A percentile compares a stretch with the other conserved stretches of the same genome.
Conservation (phyloP, 768 basidiomycete genomes). For the Hypholoma sublateritium region DNA sequence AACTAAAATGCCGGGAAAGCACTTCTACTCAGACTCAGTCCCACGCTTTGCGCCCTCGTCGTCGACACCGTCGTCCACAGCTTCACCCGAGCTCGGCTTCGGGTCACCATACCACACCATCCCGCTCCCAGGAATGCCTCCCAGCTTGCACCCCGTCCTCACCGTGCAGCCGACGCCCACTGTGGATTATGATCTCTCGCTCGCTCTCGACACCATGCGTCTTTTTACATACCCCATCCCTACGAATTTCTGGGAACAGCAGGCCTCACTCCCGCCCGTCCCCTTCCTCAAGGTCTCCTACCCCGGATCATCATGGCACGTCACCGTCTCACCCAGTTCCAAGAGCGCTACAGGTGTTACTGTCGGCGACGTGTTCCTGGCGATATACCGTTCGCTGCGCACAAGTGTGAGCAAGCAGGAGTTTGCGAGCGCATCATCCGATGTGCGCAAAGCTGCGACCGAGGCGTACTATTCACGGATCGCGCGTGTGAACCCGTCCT, state of each 20-base stretch:
- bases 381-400: constrained; percentile 45
- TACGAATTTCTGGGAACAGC: constrained; percentile 22
- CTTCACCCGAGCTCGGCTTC: constrained; percentile 5
- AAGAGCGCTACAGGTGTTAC: constrained; percentile 24
- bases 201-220: constrained; percentile 10
- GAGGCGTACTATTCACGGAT: constrained; percentile 42
- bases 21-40: constrained; percentile 10
- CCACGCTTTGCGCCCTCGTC: neutral
- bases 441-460: constrained; percentile 33
- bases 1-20: constrained; percentile 11
- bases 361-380: constrained; percentile 45
- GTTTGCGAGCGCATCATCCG: constrained; percentile 33
- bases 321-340: constrained; percentile 28
- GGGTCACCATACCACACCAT: constrained; percentile 8
- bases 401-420: constrained; percentile 37
- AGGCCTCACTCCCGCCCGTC: constrained; percentile 34
- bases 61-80: constrained; percentile 5
- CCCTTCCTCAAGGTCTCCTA: constrained; percentile 30
- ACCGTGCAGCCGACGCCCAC: neutral
- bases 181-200: constrained; percentile 13
- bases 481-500: constrained; percentile 27
- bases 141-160: neutral
- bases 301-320: constrained; percentile 30
- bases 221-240: constrained; percentile 7
- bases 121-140: neutral